Base-by-base conservation (phyloP, 78 protist species). In the Chrysochromulina tobinii region DNA sequence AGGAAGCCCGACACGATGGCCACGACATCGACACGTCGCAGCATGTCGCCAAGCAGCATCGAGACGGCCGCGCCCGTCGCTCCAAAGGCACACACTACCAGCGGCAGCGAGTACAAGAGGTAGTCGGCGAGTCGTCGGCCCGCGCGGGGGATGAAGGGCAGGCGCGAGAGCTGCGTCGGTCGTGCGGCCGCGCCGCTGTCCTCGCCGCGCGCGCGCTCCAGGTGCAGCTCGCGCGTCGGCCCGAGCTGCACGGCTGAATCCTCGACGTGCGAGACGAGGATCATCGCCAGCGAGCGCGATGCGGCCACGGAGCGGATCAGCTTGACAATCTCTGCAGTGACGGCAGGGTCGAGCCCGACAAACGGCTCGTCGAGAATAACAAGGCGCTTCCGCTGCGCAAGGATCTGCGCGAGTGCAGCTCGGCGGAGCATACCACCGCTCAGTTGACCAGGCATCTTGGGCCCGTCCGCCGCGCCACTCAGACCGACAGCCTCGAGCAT, bases 351-450 rank as follows among this genome's bases (percentile, higher is more conserved):
- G 87, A 79, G 87, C 48, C 87, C 87, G n/a, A 54, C 61, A 14
- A 79, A 79, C 48, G 87, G 87, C 87, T 79, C 87, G 87, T 79
- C 87, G 54, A 79, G 87, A 0, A 79, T 9, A 48, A 79, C 48
- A 20, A 54, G 51, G 17, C 87, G 87, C 61, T 79, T 79, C 38
- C 58, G 59, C 59, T 54, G 61, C 61, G 87, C 87, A 14, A 79
- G 87, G 7, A 51, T 20, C 87, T 51, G 87, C 20, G 87, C 87
- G 64, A 79, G 61, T 15, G 87, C 61, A 12, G 87, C 87, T 27
- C 87, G 87, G 20, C 87, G 87, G 50, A 54, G 59, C 87, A 79
- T 79, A 15, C 87, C 87, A 27, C 87, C 87, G 59, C 58, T 51
- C 17, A 79, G 87, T 48, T 79, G 64, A 17, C 87, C 87, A 14